Conservation (phyloP, 345 rosid species). For the Brassica juncea region DNA sequence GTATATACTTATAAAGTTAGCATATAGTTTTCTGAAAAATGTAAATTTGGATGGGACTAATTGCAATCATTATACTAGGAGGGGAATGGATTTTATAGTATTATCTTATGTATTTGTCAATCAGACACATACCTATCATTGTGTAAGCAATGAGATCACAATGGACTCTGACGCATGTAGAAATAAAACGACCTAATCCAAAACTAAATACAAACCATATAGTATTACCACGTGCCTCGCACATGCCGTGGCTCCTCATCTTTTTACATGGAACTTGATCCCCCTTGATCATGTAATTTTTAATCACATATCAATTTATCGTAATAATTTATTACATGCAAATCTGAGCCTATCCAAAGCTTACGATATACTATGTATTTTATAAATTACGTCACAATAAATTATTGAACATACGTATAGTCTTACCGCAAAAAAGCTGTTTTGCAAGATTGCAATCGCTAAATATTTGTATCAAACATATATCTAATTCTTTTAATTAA, state of each 20-base stretch:
- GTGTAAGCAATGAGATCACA: constrained; percentile 36
- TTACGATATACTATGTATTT: background rate
- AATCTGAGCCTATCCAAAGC: background rate
- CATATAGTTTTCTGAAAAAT: background rate
- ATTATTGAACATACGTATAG: background rate
- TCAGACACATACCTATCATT: constrained; percentile 15
- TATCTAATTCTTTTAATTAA: background rate
- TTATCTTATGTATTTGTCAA: background rate
- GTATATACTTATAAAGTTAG: background rate
- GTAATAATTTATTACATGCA: background rate
- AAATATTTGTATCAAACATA: background rate
- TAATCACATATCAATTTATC: background rate
- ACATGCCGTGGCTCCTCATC: background rate
- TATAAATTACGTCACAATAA: too few species aligned
- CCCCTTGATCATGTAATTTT: too few species aligned
- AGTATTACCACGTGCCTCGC: constrained; percentile 1
- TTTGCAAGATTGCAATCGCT: background rate
- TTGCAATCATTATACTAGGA: background rate
- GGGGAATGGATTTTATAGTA: background rate
- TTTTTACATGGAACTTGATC: background rate
- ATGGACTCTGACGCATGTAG: constrained; percentile 14
- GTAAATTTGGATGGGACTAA: background rate
- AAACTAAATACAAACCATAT: background rate
- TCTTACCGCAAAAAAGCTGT: background rate
- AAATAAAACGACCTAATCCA: background rate